These are phyloP conservation scores for Penicillium italicum DNA, from an alignment of 2,329 filamentous ascomycete genomes.

Conservation along the genomic window DNA sequence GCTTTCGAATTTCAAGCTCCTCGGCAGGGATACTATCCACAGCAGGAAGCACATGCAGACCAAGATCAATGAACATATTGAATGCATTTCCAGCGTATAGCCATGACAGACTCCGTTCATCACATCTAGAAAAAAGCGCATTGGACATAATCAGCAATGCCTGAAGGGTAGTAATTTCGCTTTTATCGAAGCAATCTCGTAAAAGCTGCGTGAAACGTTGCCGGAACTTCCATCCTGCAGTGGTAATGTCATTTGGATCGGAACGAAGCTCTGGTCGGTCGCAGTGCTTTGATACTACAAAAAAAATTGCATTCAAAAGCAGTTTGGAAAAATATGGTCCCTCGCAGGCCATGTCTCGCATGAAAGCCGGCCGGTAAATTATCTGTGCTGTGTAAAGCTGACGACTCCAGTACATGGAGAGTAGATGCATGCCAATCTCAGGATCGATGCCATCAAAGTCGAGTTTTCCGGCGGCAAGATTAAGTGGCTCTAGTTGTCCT, in stretches of 20 bases:
- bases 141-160: conserved; percentile 52
- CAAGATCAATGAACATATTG: conserved; percentile 52
- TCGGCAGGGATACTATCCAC: conserved; percentile 42
- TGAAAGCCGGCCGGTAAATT: conserved; percentile 53
- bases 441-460: conserved; percentile 57
- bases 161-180: conserved; percentile 54
- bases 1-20: conserved; percentile 45
- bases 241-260: conserved; percentile 47
- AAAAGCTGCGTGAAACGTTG: conserved; percentile 49
- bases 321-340: conserved; percentile 54
- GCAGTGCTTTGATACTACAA: conserved; percentile 48
- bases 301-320: conserved; percentile 52
- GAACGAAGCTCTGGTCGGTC: conserved; percentile 46
- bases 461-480: conserved; percentile 46
- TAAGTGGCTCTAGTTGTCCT: conserved; percentile 51
- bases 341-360: conserved; percentile 49
- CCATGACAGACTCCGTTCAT: conserved; percentile 53
- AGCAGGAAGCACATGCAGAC: conserved; percentile 46
- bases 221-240: conserved; percentile 50
- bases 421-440: conserved; percentile 51
- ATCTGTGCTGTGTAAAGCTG: conserved; percentile 50
- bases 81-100: conserved; percentile 52
- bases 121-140: conserved; percentile 50
- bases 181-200: conserved; percentile 46
- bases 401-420: conserved; percentile 53